Conservation (phyloP, 768 basidiomycete species). For the Pleurotus tuoliensis region DNA sequence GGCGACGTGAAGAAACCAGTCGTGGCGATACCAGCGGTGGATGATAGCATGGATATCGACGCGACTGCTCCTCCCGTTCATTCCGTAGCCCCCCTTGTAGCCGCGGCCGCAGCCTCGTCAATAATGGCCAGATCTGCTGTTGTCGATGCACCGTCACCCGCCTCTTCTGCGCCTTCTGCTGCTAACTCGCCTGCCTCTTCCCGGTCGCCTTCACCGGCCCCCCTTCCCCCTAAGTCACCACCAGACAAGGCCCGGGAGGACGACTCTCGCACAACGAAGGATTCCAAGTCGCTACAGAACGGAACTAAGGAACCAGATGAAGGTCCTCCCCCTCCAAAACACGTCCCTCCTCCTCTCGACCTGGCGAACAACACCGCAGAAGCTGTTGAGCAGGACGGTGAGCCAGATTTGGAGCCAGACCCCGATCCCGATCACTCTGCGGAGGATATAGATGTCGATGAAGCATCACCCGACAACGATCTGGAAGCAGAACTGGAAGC, state of each 20-base stretch:
- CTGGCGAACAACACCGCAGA: conserved; percentile 4
- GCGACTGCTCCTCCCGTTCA: conserved; percentile 22
- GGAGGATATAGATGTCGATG: conserved; percentile 30
- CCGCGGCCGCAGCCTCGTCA: conserved; percentile 40
- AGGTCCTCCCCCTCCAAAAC: background rate
- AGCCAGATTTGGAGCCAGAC: conserved; percentile 15
- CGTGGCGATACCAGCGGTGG: conserved; percentile 18
- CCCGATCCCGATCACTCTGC: conserved; percentile 25
- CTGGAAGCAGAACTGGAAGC: conserved; percentile 47
- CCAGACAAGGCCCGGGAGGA: background rate
- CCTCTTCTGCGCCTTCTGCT: conserved; percentile 26
- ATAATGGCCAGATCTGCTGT: conserved; percentile 44
- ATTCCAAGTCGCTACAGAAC: conserved; percentile 1
- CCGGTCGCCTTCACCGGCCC: conserved; percentile 23
- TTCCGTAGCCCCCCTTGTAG: conserved; percentile 25
- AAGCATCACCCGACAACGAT: conserved; percentile 37
- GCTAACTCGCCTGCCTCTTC: conserved; percentile 33
- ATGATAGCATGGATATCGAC: conserved; percentile 28
- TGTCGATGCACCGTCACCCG: conserved; percentile 32
- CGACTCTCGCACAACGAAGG: conserved; percentile 13
- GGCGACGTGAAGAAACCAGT: conserved; percentile 15
- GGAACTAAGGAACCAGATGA: background rate
- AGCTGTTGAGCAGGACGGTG: conserved; percentile 16
- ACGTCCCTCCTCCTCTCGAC: conserved; percentile 10
- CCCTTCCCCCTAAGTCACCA: background rate